Evolutionary conservation across 2,329 filamentous ascomycete species (phyloP), one percentile per base, ranked within the genome.

Genomic region (Ceratocystiopsis sp.): DNA sequence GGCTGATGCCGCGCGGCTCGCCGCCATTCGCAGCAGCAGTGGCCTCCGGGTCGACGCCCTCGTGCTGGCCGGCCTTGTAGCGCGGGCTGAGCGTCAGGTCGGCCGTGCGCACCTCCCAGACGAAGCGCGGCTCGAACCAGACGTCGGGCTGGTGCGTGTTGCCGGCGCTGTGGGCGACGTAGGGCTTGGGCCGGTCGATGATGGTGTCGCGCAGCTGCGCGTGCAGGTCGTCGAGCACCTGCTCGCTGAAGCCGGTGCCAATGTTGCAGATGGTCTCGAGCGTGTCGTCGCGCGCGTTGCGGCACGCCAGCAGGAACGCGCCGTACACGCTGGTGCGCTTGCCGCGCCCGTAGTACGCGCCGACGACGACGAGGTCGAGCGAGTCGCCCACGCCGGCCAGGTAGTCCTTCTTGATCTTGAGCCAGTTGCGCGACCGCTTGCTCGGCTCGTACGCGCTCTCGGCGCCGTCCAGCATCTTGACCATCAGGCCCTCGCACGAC

Each of bases 331-430:
- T 89, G 0, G 91, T 95, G 46, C 91, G 85, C 65, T 96, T 98
- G 52, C 91, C 91, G 57, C 82, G 87, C 55, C 91, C 91, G 60
- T 83, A 75, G 66, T 98, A 98, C 14, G 89, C 91, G 25, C 91
- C 91, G 0, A 98, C 67, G 1, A 98, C 91, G 33, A 98, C 91
- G 3, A 98, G 79, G 55, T 98, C 91, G 18, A 98, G 80, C 2
- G 87, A 95, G 62, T 98, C 91, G 42, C 91, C 91, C 2, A 95
- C 78, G 42, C 89, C 89, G 7, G 83, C 72, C 44, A 98, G 83
- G 59, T 98, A 98, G 57, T 98, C 91, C 57, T 98, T 98, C 62
- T 98, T 98, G 62, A 96, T 82, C 70, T 98, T 98, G 50, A 98
- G 80, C 91, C 91, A 98, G 57, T 98, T 98, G 46, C 91, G 83